A percentile compares a stretch with the other conserved stretches of the same genome.
Evolutionary conservation across 768 basidiomycete genomes (phyloP).

Genomic region (Macrolepiota fuliginosa): DNA sequence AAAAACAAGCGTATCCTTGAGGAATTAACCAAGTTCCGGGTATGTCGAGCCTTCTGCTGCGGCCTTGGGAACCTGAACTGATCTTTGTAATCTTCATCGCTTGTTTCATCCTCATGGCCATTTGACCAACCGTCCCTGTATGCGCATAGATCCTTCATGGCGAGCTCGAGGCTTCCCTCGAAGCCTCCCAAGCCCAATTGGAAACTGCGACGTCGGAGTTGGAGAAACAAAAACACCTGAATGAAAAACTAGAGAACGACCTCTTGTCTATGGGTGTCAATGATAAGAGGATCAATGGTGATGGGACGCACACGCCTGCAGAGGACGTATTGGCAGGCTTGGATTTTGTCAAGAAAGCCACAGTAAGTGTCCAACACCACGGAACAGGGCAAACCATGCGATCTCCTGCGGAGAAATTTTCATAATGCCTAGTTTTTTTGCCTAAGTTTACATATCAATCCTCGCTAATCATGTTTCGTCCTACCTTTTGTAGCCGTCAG

Average conservation of each 20-base stretch:
- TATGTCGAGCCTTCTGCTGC: constrained; percentile 29
- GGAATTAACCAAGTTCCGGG: constrained; percentile 89
- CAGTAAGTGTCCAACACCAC: constrained; percentile 28
- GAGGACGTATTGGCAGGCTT: constrained; percentile 70
- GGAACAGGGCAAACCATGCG: too few species aligned
- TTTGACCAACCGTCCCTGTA: not conserved
- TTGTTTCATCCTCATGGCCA: not conserved
- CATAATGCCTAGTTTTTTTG: not conserved
- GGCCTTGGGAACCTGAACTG: not conserved
- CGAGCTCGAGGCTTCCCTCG: constrained; percentile 74
- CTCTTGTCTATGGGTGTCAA: constrained; percentile 77
- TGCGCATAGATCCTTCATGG: constrained; percentile 68
- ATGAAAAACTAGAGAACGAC: constrained; percentile 91
- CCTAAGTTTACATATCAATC: not conserved
- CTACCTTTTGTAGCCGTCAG: not conserved
- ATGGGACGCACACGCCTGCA: constrained; percentile 23
- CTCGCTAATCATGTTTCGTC: not conserved
- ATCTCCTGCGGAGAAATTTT: not conserved
- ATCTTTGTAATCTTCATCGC: not conserved
- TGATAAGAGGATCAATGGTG: constrained; percentile 20
- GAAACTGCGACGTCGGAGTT: constrained; percentile 61
- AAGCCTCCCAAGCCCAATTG: constrained; percentile 55
- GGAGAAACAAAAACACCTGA: constrained; percentile 74
- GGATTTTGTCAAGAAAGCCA: constrained; percentile 60
- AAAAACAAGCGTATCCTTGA: constrained; percentile 94